A percentile compares a stretch with the other conserved stretches of the same genome.
phyloP scores from a whole-genome alignment of 2,329 filamentous ascomycete species.

The Apiospora kogelbergensis region DNA sequence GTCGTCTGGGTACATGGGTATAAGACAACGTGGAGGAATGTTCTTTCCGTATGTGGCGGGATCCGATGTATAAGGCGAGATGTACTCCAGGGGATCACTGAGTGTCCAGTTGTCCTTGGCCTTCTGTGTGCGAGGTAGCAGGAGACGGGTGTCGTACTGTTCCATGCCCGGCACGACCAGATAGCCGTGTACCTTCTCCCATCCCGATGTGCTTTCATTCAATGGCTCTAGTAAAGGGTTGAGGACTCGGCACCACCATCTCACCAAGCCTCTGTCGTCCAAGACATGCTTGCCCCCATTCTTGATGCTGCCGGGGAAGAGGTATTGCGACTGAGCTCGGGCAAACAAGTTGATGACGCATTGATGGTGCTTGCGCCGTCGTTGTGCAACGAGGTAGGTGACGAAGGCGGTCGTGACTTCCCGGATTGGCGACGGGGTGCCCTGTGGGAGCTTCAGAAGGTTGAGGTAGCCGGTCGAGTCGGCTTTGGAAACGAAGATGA shows the following conservation, averaged over 20 bases:
- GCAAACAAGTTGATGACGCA: slow-evolving; percentile 89
- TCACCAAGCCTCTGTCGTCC: slow-evolving; percentile 84
- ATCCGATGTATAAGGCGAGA: slow-evolving; percentile 62
- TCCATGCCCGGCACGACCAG: slow-evolving; percentile 87
- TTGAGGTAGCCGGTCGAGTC: slow-evolving; percentile 90
- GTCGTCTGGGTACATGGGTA: slow-evolving; percentile 92
- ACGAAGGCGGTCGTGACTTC: slow-evolving; percentile 75
- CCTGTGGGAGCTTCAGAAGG: slow-evolving; percentile 61
- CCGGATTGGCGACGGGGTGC: slow-evolving; percentile 71
- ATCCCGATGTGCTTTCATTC: slow-evolving; percentile 34
- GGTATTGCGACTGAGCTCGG: slow-evolving; percentile 86
- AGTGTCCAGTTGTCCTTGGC: slow-evolving; percentile 65
- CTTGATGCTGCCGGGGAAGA: slow-evolving; percentile 89
- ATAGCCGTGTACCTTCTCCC: slow-evolving; percentile 67
- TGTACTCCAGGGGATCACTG: slow-evolving; percentile 66
- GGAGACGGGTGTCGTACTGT: slow-evolving; percentile 73
- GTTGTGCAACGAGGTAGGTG: slow-evolving; percentile 67
- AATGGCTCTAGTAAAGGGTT: slow-evolving; percentile 67
- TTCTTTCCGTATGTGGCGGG: slow-evolving; percentile 36
- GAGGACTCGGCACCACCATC: slow-evolving; percentile 92
- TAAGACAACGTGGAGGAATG: slow-evolving; percentile 77
- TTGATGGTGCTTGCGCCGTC: slow-evolving; percentile 63
- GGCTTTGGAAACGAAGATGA: slow-evolving; percentile 93
- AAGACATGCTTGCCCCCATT: slow-evolving; percentile 86
- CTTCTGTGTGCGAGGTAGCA: slow-evolving; percentile 61